Evolutionary conservation across 352 stramenopile genomes (phyloP).

Genomic region (Phytophthora europaea): DNA sequence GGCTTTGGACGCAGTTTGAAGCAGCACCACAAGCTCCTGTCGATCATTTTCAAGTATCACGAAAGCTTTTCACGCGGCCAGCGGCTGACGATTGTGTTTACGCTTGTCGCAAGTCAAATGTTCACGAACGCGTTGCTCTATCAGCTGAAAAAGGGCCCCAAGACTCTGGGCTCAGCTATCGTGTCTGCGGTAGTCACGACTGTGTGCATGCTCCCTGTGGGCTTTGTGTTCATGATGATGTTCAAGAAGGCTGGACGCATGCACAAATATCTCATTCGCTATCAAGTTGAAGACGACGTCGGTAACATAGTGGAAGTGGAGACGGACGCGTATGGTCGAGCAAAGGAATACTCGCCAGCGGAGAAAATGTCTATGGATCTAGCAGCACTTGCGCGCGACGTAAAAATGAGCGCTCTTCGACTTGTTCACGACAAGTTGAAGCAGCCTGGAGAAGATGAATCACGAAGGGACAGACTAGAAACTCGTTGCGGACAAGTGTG

Average conservation of each 20-base stretch:
- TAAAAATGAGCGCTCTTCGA: conserved; percentile 45
- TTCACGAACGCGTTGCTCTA: conserved; percentile 79
- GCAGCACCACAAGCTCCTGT: conserved; percentile 75
- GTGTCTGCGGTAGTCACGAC: conserved; percentile 69
- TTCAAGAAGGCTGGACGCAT: conserved; percentile 76
- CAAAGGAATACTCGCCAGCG: conserved; percentile 53
- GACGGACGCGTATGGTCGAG: conserved; percentile 72
- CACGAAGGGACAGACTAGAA: conserved; percentile 10
- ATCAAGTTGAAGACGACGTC: conserved; percentile 68
- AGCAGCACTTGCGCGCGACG: conserved; percentile 52
- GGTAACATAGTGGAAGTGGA: conserved; percentile 71
- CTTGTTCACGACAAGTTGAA: conserved; percentile 49
- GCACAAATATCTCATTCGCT: conserved; percentile 73
- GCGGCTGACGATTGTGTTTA: conserved; percentile 77
- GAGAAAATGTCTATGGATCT: conserved; percentile 70
- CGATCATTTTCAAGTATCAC: conserved; percentile 80
- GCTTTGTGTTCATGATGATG: conserved; percentile 73
- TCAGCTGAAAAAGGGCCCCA: conserved; percentile 53
- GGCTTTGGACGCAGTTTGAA: conserved; percentile 66
- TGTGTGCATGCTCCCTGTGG: conserved; percentile 72
- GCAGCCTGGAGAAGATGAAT: conserved; percentile 20
- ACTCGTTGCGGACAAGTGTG: conserved; percentile 50
- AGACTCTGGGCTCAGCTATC: conserved; percentile 58
- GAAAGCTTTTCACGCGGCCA: conserved; percentile 73
- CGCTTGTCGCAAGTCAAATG: conserved; percentile 76